Conservation (phyloP, 768 basidiomycete genomes). For the Crucibulum laeve region DNA sequence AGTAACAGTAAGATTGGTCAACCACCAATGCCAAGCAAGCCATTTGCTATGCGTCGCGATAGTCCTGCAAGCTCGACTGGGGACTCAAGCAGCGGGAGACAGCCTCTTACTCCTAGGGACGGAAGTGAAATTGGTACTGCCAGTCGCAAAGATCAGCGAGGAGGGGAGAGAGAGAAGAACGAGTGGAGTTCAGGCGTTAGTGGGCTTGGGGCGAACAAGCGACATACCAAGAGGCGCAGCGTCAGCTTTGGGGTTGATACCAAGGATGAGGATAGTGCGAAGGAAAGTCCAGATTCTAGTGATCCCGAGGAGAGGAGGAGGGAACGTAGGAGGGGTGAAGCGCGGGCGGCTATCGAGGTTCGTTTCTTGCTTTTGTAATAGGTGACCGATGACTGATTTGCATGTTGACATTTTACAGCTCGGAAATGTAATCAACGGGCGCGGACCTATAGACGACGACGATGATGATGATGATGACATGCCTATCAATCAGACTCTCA, state of each 20-base stretch:
- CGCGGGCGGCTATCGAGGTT: conserved; percentile 87
- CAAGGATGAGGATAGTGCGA: conserved; percentile 10
- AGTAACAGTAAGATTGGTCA: neutral
- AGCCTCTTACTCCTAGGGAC: conserved; percentile 74
- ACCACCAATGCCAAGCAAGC: conserved; percentile 35
- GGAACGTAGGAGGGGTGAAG: conserved; percentile 75
- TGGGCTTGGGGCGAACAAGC: conserved; percentile 19
- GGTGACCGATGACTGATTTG: neutral
- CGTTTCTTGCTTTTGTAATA: conserved; percentile 17
- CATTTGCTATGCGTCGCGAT: conserved; percentile 54
- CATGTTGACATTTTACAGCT: conserved; percentile 43
- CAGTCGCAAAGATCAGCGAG: conserved; percentile 11
- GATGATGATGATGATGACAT: conserved; percentile 51
- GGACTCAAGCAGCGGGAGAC: conserved; percentile 74
- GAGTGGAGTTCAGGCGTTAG: conserved; percentile 29
- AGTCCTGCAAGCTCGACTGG: conserved; percentile 85
- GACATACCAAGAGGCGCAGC: conserved; percentile 51
- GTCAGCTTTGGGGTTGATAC: conserved; percentile 65
- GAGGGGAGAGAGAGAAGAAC: conserved; percentile 13
- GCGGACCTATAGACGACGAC: conserved; percentile 54
- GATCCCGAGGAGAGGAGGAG: conserved; percentile 45
- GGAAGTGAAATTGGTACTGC: conserved; percentile 57
- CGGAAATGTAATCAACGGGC: conserved; percentile 84
- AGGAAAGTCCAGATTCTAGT: conserved; percentile 11
- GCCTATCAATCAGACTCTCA: conserved; percentile 39